Percentiles rank a stretch among this genome's conserved stretches.
Conservation (phyloP, 2,329 filamentous ascomycete species). For the Claviceps cyperi region DNA sequence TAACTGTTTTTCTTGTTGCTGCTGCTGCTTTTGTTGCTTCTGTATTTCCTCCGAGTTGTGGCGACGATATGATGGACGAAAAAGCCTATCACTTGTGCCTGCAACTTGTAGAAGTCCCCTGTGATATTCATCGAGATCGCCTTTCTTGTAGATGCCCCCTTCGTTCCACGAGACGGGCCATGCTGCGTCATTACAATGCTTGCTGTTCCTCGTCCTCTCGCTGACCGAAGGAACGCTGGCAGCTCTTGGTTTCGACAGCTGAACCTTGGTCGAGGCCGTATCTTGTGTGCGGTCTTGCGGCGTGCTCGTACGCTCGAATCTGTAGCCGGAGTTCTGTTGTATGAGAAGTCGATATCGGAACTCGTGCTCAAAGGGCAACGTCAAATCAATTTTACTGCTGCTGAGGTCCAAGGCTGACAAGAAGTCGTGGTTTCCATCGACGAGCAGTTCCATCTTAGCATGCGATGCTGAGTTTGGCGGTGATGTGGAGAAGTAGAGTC, state of each 20-base stretch:
- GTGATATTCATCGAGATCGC: slow-evolving; percentile 2
- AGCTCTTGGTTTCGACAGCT: background rate
- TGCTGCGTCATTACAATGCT: background rate
- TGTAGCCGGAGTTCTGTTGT: background rate
- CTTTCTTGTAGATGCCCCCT: too few species aligned
- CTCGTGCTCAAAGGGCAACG: slow-evolving; percentile 2
- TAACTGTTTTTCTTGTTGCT: background rate
- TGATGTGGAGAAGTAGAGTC: background rate
- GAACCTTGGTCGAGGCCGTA: background rate
- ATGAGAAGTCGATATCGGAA: background rate
- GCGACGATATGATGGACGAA: slow-evolving; percentile 1
- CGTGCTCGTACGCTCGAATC: background rate
- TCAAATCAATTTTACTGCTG: slow-evolving; percentile 1
- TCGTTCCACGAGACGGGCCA: background rate
- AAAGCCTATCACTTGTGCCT: background rate
- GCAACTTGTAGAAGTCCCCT: slow-evolving; percentile 1
- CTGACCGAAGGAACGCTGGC: background rate
- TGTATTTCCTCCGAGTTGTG: background rate
- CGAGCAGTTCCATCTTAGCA: background rate
- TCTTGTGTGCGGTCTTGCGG: background rate
- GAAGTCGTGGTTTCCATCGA: background rate
- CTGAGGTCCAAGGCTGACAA: background rate
- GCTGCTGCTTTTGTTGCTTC: background rate
- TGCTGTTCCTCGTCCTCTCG: too few species aligned
- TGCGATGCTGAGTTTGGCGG: background rate